Percentiles rank a stretch among this genome's conserved stretches.
Conservation (phyloP, 495 filamentous ascomycete genomes). For the Rhypophila decipiens region DNA sequence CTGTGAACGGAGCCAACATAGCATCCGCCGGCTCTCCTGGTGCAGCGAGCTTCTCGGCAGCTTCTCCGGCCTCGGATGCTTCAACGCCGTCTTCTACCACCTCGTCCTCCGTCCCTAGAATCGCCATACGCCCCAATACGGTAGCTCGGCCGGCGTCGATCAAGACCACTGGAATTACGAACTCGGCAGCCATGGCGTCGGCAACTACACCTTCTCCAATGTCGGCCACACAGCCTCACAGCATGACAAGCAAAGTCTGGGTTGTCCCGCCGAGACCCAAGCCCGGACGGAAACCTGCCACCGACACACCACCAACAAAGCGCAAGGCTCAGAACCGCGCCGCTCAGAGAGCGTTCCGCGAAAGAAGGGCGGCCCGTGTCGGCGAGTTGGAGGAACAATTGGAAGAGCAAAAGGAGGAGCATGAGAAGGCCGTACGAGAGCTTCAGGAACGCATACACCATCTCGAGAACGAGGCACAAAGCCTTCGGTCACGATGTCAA, state of each 20-base stretch:
- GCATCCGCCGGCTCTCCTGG: slow-evolving; percentile 6
- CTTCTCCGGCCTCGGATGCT: slow-evolving; percentile 16
- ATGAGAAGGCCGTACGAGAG: slow-evolving; percentile 40
- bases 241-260: slow-evolving; percentile 77
- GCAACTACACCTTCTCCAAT: slow-evolving; percentile 15
- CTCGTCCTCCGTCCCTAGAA: slow-evolving; percentile 13
- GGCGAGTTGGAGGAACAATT: slow-evolving; percentile 82
- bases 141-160: slow-evolving; percentile 15
- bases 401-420: slow-evolving; percentile 51
- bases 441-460: slow-evolving; percentile 37
- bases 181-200: slow-evolving; percentile 18
- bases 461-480: slow-evolving; percentile 40
- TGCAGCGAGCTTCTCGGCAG: slow-evolving; percentile 19
- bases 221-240: slow-evolving; percentile 21
- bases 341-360: slow-evolving; percentile 89
- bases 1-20: not conserved
- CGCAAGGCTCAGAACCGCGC: slow-evolving; percentile 89
- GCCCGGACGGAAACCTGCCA: slow-evolving; percentile 89
- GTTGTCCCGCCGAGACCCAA: slow-evolving; percentile 81
- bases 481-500: slow-evolving; percentile 35
- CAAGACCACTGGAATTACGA: slow-evolving; percentile 8
- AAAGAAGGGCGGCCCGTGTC: slow-evolving; percentile 74
- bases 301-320: slow-evolving; percentile 84
- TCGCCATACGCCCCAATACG: slow-evolving; percentile 23
- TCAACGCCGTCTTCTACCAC: slow-evolving; percentile 15